Evolutionary conservation across 1,284 basidiomycete species (phyloP).

Genomic region (Violaceomyces palustris): DNA sequence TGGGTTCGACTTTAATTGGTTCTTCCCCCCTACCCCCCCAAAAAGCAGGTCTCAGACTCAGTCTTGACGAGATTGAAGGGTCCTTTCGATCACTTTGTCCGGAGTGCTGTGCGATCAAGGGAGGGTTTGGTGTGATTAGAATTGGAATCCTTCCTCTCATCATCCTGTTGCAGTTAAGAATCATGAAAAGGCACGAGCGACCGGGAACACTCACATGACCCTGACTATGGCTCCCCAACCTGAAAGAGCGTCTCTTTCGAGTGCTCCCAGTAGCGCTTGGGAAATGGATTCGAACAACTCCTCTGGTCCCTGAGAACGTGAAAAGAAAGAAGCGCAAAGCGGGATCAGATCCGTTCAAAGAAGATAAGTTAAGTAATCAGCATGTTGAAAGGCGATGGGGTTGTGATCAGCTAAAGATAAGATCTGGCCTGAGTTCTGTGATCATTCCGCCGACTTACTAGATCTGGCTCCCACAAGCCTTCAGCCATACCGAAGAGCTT

Average conservation of each 20-base stretch:
- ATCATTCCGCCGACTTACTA: constrained; percentile 56
- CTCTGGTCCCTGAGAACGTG: constrained; percentile 65
- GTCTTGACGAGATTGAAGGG: constrained; percentile 32
- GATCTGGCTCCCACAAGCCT: constrained; percentile 94
- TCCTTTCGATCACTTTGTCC: constrained; percentile 50
- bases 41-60: too few species aligned
- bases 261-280: constrained; percentile 88
- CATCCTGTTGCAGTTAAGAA: background rate
- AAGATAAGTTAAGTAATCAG: too few species aligned
- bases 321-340: background rate
- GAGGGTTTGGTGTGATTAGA: background rate
- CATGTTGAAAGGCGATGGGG: too few species aligned
- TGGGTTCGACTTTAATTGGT: too few species aligned
- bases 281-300: constrained; percentile 98
- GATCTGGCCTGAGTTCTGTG: background rate
- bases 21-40: too few species aligned
- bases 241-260: constrained; percentile 92
- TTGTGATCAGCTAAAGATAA: background rate
- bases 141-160: background rate
- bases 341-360: background rate
- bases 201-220: constrained; percentile 71
- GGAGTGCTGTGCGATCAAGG: constrained; percentile 31
- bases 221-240: constrained; percentile 96
- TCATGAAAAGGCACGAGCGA: background rate
- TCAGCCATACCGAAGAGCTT: constrained; percentile 98